A percentile compares a stretch with the other conserved stretches of the same genome.
phyloP scores from a whole-genome alignment of 2,329 filamentous ascomycete genomes.

The Escovopsis sp. region DNA sequence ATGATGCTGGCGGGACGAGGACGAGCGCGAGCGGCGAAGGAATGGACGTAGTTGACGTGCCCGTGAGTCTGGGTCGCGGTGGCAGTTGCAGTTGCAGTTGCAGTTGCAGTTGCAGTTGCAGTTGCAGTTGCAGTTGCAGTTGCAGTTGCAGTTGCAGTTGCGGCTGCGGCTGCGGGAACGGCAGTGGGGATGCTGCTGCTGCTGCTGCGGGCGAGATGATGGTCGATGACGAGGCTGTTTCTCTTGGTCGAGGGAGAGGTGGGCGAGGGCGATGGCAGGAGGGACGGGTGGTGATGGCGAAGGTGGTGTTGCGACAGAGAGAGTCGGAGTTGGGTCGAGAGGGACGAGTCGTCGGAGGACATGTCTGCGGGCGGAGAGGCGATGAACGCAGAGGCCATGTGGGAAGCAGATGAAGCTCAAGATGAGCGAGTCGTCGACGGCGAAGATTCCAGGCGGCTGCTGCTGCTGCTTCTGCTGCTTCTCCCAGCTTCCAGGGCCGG shows the following conservation, averaged over 20 bases:
- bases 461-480: too few relatives aligned
- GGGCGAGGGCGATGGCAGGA: background rate
- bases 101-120: conserved; percentile 1
- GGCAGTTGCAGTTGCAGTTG: background rate
- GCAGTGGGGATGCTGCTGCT: too few relatives aligned
- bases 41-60: too few relatives aligned
- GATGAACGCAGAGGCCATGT: conserved; percentile 9
- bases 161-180: conserved; percentile 3
- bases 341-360: conserved; percentile 15
- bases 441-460: background rate
- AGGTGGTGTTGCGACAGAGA: conserved; percentile 1
- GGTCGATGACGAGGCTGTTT: too few relatives aligned
- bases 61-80: background rate
- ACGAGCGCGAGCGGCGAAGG: conserved; percentile 1
- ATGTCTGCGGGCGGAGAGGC: conserved; percentile 11
- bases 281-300: conserved; percentile 1
- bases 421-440: conserved; percentile 2
- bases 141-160: conserved; percentile 1
- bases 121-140: background rate
- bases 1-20: too few relatives aligned
- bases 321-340: background rate
- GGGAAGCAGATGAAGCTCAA: background rate
- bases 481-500: too few relatives aligned
- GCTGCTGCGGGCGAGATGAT: too few relatives aligned
- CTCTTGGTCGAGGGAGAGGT: too few relatives aligned